Percentiles rank a stretch among this genome's conserved stretches.
phyloP scores from a whole-genome alignment of 2,329 filamentous ascomycete species.

The Alternaria hordeiaustralica region DNA sequence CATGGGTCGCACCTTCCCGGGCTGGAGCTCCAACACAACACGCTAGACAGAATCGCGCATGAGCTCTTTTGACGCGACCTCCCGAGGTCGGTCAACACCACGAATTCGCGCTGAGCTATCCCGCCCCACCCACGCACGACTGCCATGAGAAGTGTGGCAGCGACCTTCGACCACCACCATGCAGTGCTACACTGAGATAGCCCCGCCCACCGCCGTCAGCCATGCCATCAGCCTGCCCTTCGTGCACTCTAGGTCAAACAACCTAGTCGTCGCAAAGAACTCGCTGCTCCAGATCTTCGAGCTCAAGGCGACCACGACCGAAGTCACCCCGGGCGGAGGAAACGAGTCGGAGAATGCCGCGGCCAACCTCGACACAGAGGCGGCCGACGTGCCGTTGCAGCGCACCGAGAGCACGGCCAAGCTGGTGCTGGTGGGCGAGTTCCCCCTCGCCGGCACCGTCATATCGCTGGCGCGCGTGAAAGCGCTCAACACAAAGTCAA shows the following conservation, averaged over 20 bases:
- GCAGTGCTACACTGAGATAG: constrained; percentile 98
- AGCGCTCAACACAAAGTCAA: constrained; percentile 73
- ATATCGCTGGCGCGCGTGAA: constrained; percentile 82
- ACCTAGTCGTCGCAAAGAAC: constrained; percentile 89
- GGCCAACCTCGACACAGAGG: constrained; percentile 59
- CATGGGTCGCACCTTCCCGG: constrained; percentile 8
- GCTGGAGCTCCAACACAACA: constrained; percentile 14
- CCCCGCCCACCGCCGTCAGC: constrained; percentile 91
- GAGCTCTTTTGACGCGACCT: constrained; percentile 27
- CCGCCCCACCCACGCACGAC: neutral
- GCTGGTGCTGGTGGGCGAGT: constrained; percentile 84
- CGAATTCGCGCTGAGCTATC: neutral
- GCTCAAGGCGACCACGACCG: constrained; percentile 70
- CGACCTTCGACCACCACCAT: constrained; percentile 56
- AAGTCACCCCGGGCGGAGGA: constrained; percentile 56
- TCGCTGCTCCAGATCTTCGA: constrained; percentile 92
- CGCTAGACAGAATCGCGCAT: constrained; percentile 10
- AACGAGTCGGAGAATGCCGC: constrained; percentile 48
- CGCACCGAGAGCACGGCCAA: constrained; percentile 74
- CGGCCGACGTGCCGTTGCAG: constrained; percentile 53
- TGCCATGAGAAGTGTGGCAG: constrained; percentile 24
- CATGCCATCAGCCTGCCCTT: constrained; percentile 84
- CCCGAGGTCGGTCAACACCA: constrained; percentile 20
- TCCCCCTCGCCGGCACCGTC: constrained; percentile 81
- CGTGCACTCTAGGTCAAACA: constrained; percentile 74